Evolutionary conservation across 2,329 filamentous ascomycete species (phyloP).

Genomic region (Coniella vitis): DNA sequence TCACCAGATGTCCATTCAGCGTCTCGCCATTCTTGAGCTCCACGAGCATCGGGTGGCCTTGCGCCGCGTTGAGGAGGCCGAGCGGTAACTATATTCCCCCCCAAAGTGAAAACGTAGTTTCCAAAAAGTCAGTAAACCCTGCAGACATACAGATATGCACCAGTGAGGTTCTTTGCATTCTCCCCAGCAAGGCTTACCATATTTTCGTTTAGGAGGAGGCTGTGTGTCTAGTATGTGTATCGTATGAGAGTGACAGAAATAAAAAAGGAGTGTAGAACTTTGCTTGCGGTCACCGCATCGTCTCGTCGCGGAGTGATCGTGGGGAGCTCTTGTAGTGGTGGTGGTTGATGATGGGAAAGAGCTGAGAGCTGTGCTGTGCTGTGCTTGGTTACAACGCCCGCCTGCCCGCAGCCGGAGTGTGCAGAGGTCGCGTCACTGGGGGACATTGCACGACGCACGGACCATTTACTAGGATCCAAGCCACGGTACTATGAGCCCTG

Average conservation of each 20-base stretch:
- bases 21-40: constrained; percentile 98
- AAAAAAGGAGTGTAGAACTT: neutral
- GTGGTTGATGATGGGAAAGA: neutral
- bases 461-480: neutral
- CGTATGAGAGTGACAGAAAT: neutral
- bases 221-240: too few species aligned
- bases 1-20: constrained; percentile 89
- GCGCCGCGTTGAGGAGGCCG: constrained; percentile 87
- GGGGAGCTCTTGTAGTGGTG: neutral
- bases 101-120: too few species aligned
- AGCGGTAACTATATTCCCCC: constrained; percentile 55
- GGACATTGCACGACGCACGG: constrained; percentile 7
- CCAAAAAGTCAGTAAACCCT: too few species aligned
- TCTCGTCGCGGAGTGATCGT: neutral
- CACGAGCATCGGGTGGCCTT: constrained; percentile 96
- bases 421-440: constrained; percentile 12
- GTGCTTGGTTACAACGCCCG: neutral
- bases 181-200: constrained; percentile 13
- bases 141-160: too few species aligned
- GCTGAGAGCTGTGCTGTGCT: neutral
- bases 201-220: neutral
- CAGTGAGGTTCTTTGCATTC: too few species aligned
- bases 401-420: neutral
- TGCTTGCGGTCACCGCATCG: constrained; percentile 2
- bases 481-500: too few species aligned